Evolutionary conservation across 1,139 yeast genomes (phyloP).

Genomic region (Blastobotrys capitulatus): DNA sequence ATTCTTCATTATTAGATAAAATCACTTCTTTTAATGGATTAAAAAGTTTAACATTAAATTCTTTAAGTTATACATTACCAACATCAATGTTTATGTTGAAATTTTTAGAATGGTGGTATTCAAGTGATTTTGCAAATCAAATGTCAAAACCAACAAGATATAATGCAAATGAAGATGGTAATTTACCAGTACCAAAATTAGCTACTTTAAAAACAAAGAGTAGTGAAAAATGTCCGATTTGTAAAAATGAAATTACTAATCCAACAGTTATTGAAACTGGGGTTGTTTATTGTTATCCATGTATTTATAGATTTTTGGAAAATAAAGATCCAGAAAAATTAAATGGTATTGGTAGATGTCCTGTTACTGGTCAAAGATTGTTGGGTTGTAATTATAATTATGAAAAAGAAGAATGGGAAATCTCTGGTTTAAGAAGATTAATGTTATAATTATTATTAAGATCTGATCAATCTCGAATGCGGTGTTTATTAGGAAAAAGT

Average conservation of each 20-base stretch:
- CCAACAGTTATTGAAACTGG: slow-evolving; percentile 94
- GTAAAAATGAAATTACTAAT: slow-evolving; percentile 57
- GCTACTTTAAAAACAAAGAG: slow-evolving; percentile 6
- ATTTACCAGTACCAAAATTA: slow-evolving; percentile 48
- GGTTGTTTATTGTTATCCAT: slow-evolving; percentile 80
- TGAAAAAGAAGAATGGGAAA: slow-evolving; percentile 58
- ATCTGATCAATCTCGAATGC: too few species aligned
- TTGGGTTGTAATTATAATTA: slow-evolving; percentile 67
- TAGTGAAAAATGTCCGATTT: slow-evolving; percentile 58
- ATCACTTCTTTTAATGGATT: slow-evolving; percentile 12
- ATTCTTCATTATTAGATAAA: slow-evolving; percentile 1
- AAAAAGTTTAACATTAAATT: slow-evolving; percentile 13
- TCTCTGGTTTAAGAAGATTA: slow-evolving; percentile 68
- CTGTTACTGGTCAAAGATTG: slow-evolving; percentile 69
- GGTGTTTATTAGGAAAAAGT: neutral
- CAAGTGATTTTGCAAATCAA: slow-evolving; percentile 66
- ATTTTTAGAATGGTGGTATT: slow-evolving; percentile 93
- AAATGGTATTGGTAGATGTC: slow-evolving; percentile 57
- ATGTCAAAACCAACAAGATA: slow-evolving; percentile 51
- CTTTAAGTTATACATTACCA: slow-evolving; percentile 53
- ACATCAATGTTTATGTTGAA: slow-evolving; percentile 77
- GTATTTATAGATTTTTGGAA: slow-evolving; percentile 64
- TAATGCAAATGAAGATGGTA: slow-evolving; percentile 34
- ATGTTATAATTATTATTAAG: slow-evolving; percentile 40
- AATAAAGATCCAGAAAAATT: slow-evolving; percentile 43